Evolutionary conservation across 169 alveolate genomes (phyloP), one percentile per base, ranked within the genome.

Genomic region (Theileria orientalis): DNA sequence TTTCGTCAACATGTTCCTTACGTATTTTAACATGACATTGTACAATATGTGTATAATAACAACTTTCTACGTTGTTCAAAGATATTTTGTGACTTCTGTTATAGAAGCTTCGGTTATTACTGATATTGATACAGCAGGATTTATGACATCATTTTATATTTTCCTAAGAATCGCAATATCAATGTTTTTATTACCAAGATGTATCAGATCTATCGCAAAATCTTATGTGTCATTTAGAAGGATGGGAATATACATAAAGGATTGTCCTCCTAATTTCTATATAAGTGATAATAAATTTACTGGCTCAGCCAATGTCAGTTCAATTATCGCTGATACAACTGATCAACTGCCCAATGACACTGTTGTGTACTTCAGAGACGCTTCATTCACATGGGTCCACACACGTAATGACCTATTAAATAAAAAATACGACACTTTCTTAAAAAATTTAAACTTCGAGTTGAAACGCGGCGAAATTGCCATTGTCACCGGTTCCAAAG

Each of bases 201-300:
- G 61, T 29, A 32, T 78, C 42, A 69, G 42, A 40, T 14, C 37
- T 6, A 7, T 69, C 27, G 49, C 74, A 1, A 66, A 37, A 16
- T 46, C 74, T 5, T 42, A 66, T 5, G 33, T 66, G 23, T 69
- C 86, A 3, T 14, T 25, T 7, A 46, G 67, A 23, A 59, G 86
- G 16, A 59, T 78, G 21, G 74, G 52, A 21, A 41, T 47, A 30
- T 78, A 33, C 40, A 1, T 78, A 0, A 60, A n/a, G 29, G 35
- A 13, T 11, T 78, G 83, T 42, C 60, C 86, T 0, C 86, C 86
- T 9, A 78, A 78, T 52, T 78, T 41, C 47, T 78, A 78, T 29
- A n/a, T n/a, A n/a, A n/a, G n/a, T n/a, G n/a, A n/a, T n/a, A n/a
- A n/a, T n/a, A n/a, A n/a, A n/a, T n/a, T n/a, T n/a, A n/a, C n/a